phyloP scores from a whole-genome alignment of 768 basidiomycete genomes.

The Tephrocybe sp. region DNA sequence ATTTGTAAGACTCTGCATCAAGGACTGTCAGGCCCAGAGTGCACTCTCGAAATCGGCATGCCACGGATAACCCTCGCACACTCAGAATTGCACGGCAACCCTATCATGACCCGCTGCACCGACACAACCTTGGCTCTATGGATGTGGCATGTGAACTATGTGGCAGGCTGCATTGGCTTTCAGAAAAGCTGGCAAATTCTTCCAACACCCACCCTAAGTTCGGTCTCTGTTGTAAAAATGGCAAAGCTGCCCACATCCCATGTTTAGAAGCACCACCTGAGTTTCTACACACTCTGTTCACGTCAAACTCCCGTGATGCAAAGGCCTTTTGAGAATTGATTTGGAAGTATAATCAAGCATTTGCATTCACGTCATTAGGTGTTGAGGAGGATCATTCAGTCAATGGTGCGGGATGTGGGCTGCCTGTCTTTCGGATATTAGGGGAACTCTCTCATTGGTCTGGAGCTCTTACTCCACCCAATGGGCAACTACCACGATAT shows the following conservation, averaged over 20 bases:
- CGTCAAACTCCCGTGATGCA: conserved; percentile 2
- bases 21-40: no score
- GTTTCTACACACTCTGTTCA: conserved; percentile 21
- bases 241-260: conserved; percentile 31
- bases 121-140: conserved; percentile 35
- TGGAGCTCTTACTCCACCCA: conserved; percentile 29
- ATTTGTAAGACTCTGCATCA: no score
- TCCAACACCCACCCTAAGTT: conserved; percentile 24
- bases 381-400: conserved; percentile 27
- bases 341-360: conserved; percentile 39
- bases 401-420: conserved; percentile 28
- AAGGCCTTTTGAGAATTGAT: conserved; percentile 35
- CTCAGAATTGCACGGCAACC: no score
- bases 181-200: conserved; percentile 22
- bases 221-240: conserved; percentile 34
- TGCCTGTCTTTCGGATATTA: conserved; percentile 33
- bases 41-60: no score
- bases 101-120: neutral
- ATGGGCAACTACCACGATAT: conserved; percentile 23
- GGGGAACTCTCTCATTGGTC: conserved; percentile 36
- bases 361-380: conserved; percentile 39
- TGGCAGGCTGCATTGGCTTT: conserved; percentile 35
- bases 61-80: no score
- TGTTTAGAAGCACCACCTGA: conserved; percentile 22
- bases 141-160: conserved; percentile 31